Evolutionary conservation across 2,329 filamentous ascomycete species (phyloP), one percentile per base, ranked within the genome.

Genomic region (Aspergillus sp.): DNA sequence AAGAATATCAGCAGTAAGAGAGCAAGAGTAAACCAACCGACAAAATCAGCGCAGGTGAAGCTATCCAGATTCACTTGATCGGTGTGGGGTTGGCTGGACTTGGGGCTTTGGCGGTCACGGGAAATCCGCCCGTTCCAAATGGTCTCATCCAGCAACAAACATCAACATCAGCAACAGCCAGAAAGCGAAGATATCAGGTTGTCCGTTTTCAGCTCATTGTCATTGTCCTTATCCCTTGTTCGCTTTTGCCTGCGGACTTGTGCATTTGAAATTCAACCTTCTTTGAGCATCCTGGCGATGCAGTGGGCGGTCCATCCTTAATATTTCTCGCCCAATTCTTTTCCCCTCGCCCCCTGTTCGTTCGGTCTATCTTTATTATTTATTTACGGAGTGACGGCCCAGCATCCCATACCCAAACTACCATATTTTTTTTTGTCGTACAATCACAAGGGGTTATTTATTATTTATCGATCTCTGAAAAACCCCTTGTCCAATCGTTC

Each of bases 31-130:
- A 13, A 10, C 4, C 19, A 13, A 13, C 11, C 31, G 31, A 32
- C 12, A 13, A 35, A 19, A 19, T 19, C 19, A 19, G 19, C 19
- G 33, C 7, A 36, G 43, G 37, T 41, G 29, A 44, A 50, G 29
- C 30, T 43, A 37, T 34, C 41, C 39, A 19, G 19, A 19, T 19
- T 19, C 39, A 44, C 33, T 7, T 7, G 3, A 13, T 7, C 12
- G 11, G 19, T 35, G 33, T 35, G 33, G 33, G 33, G 33, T 29
- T 26, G 11, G 28, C 26, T 9, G 13, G 27, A n/a, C 12, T 52
- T 56, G 54, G 50, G 56, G 53, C 40, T 58, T 52, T 30, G 50
- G 50, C 51, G 50, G 54, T 58, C 56, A 59, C 56, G 54, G 53
- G 53, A 44, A 19, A 19, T 13, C 30, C 6, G 12, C 31, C 30